These are phyloP conservation scores for Vigna nakashimae DNA, from an alignment of 306 rosid species.

Conservation along the genomic window DNA sequence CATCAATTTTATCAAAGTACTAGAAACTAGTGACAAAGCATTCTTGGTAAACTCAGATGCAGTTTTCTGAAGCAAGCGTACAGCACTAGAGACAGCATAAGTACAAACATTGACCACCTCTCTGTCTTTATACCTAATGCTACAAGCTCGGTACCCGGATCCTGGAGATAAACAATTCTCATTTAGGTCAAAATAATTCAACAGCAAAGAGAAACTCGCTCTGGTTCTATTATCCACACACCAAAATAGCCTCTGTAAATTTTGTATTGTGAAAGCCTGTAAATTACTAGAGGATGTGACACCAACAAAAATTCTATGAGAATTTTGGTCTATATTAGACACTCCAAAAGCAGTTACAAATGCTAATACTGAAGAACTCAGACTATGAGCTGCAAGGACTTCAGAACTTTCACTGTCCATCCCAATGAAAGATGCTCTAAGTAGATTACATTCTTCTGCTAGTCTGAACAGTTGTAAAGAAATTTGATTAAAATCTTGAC, in stretches of 20 bases:
- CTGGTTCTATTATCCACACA: slow-evolving; percentile 53
- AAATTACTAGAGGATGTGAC: slow-evolving; percentile 36
- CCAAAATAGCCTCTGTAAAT: slow-evolving; percentile 54
- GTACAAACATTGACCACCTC: slow-evolving; percentile 52
- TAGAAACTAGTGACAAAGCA: slow-evolving; percentile 40
- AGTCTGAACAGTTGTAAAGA: slow-evolving; percentile 53
- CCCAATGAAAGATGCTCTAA: slow-evolving; percentile 56
- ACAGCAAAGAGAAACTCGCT: slow-evolving; percentile 52
- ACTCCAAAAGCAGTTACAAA: slow-evolving; percentile 57
- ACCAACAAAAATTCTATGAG: slow-evolving; percentile 19
- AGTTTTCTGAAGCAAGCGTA: slow-evolving; percentile 44
- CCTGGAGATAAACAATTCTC: slow-evolving; percentile 49
- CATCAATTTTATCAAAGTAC: slow-evolving; percentile 58
- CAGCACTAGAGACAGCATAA: slow-evolving; percentile 50
- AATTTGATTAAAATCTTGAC: slow-evolving; percentile 46
- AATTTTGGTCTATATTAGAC: slow-evolving; percentile 45
- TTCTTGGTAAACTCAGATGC: slow-evolving; percentile 42
- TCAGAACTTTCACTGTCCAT: slow-evolving; percentile 60
- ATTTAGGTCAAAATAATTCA: slow-evolving; percentile 39
- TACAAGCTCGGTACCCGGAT: slow-evolving; percentile 38
- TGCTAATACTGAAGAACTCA: slow-evolving; percentile 67
- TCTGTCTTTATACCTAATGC: slow-evolving; percentile 45
- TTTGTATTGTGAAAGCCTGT: slow-evolving; percentile 47
- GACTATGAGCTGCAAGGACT: slow-evolving; percentile 56
- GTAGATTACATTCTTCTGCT: slow-evolving; percentile 60